Conservation (phyloP, 2,329 filamentous ascomycete genomes). For the Penicillium italicum region DNA sequence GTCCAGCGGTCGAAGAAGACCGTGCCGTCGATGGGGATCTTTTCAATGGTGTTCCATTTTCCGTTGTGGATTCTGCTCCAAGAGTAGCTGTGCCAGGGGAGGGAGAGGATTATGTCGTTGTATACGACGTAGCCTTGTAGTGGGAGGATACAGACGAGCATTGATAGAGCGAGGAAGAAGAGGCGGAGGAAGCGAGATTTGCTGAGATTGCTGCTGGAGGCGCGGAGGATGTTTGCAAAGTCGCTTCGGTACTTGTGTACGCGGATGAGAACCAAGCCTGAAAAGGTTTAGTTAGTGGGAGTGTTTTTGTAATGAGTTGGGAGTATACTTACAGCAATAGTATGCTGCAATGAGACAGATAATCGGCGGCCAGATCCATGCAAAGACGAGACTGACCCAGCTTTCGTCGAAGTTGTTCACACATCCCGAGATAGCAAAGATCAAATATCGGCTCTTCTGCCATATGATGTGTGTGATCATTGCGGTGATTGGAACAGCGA, state of each 20-base stretch:
- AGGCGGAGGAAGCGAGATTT: conserved; percentile 60
- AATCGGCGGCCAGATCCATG: conserved; percentile 55
- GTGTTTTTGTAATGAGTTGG: not conserved
- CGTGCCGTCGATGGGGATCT: conserved; percentile 44
- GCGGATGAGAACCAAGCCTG: conserved; percentile 59
- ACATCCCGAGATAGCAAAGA: conserved; percentile 60
- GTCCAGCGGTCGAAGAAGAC: conserved; percentile 58
- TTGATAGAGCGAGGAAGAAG: conserved; percentile 48
- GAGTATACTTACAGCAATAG: conserved; percentile 53
- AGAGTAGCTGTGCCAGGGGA: conserved; percentile 45
- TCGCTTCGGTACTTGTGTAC: conserved; percentile 58
- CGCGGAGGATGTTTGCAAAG: conserved; percentile 55
- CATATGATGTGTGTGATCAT: conserved; percentile 58
- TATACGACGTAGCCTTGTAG: conserved; percentile 51
- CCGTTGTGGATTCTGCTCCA: conserved; percentile 53
- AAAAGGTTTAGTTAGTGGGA: not conserved
- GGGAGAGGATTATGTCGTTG: conserved; percentile 36
- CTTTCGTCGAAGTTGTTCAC: conserved; percentile 51
- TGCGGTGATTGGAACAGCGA: conserved; percentile 53
- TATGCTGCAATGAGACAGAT: conserved; percentile 52
- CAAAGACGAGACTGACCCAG: conserved; percentile 56
- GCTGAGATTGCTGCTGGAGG: conserved; percentile 50
- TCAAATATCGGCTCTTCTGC: conserved; percentile 56
- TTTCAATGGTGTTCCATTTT: conserved; percentile 50
- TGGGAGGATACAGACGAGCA: conserved; percentile 56